Conservation (phyloP, 164 flowering plant genomes). For the Nymphaea colorata region DNA sequence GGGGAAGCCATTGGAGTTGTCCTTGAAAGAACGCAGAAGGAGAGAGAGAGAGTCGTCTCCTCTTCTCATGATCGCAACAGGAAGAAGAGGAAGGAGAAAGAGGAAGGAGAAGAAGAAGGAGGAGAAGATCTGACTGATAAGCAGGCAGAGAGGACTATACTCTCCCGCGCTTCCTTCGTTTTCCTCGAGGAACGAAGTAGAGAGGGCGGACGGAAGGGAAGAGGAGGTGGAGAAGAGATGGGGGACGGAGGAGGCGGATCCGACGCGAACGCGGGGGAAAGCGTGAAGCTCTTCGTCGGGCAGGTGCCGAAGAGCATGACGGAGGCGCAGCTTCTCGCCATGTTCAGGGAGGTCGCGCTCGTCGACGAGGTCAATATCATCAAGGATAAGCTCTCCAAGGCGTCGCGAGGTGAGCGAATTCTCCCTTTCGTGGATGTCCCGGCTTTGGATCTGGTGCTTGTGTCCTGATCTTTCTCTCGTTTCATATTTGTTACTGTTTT, state of each 20-base stretch:
- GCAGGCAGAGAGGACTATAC: not conserved
- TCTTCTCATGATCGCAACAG: not conserved
- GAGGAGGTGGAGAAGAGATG: not conserved
- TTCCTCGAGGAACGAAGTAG: not conserved
- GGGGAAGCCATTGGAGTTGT: not conserved
- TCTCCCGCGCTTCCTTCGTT: not conserved
- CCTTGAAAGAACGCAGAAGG: not conserved
- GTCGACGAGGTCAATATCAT: conserved; percentile 96
- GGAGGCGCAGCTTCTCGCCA: conserved; percentile 60
- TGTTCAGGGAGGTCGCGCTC: conserved; percentile 75
- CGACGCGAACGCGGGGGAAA: conserved; percentile 22
- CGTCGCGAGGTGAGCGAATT: conserved; percentile 58
- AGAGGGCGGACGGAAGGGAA: not conserved
- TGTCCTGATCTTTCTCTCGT: not conserved
- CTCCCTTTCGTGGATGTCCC: not conserved
- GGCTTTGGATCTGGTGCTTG: not conserved
- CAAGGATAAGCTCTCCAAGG: conserved; percentile 76
- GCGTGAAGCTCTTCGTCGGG: conserved; percentile 95
- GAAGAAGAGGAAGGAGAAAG: not conserved
- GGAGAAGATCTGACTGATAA: too few species aligned
- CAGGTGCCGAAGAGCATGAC: conserved; percentile 95
- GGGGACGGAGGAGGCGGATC: conserved; percentile 3
- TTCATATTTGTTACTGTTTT: not conserved
- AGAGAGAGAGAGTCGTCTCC: not conserved
- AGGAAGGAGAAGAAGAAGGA: too few species aligned